These are phyloP conservation scores for Triticum urartu DNA, from an alignment of 176 grass and related monocot genomes.

Conservation along the genomic window DNA sequence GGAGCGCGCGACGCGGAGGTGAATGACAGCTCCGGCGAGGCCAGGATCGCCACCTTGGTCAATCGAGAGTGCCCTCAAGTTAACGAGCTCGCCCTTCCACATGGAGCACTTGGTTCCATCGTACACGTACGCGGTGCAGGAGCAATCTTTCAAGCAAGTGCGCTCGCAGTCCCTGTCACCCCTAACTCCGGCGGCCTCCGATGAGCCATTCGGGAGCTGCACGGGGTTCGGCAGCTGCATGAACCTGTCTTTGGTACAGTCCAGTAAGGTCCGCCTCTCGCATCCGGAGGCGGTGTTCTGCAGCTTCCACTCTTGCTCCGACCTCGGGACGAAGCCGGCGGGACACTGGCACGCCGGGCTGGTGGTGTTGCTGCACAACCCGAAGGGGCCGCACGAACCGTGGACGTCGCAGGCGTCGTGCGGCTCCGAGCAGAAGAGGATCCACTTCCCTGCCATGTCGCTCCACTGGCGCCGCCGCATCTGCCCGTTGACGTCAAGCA, in stretches of 20 bases:
- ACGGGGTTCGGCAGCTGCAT: conserved; percentile 29
- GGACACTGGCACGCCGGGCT: conserved; percentile 45
- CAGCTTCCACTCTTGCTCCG: conserved; percentile 24
- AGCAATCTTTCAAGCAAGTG: conserved; percentile 39
- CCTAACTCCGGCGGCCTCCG: conserved; percentile 13
- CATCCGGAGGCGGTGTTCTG: conserved; percentile 37
- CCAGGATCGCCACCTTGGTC: conserved; percentile 13
- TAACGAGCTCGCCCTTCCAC: conserved; percentile 40
- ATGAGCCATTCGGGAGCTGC: conserved; percentile 26
- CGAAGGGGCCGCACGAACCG: conserved; percentile 52
- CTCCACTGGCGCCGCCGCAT: conserved; percentile 52
- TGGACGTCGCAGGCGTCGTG: conserved; percentile 53
- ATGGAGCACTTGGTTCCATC: conserved; percentile 28
- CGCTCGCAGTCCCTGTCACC: conserved; percentile 36
- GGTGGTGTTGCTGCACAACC: conserved; percentile 46
- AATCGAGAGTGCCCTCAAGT: conserved; percentile 5
- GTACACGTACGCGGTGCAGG: conserved; percentile 35
- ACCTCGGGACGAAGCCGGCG: conserved; percentile 35
- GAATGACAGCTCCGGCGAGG: neutral
- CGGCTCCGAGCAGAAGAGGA: conserved; percentile 44
- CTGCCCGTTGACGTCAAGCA: conserved; percentile 52
- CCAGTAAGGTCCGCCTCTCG: conserved; percentile 20
- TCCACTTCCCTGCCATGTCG: neutral
- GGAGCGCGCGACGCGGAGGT: conserved; percentile 41
- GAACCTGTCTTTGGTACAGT: conserved; percentile 38